phyloP scores from a whole-genome alignment of 1,139 yeast genomes.

The Candida buenavistaensis region DNA sequence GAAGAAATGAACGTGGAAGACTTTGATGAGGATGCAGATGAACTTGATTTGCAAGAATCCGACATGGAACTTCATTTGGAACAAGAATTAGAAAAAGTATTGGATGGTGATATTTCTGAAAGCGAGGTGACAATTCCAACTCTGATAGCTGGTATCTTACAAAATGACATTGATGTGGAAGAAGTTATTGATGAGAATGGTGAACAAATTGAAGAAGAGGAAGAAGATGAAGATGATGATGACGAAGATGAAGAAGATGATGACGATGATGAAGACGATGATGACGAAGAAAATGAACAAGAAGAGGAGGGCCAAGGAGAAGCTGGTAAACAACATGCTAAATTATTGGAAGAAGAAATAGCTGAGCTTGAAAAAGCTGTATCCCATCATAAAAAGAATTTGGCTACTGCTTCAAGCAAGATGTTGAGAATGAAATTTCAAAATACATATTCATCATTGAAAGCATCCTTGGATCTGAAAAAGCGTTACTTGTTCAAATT shows the following conservation, averaged over 20 bases:
- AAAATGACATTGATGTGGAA: slow-evolving; percentile 15
- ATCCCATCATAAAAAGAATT: slow-evolving; percentile 70
- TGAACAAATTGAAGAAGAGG: slow-evolving; percentile 12
- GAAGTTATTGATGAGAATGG: slow-evolving; percentile 23
- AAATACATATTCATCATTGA: slow-evolving; percentile 76
- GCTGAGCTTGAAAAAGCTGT: slow-evolving; percentile 80
- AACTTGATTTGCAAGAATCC: slow-evolving; percentile 9
- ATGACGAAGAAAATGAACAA: slow-evolving; percentile 27
- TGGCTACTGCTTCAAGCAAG: slow-evolving; percentile 79
- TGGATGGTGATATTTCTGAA: slow-evolving; percentile 19
- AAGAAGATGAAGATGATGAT: slow-evolving; percentile 19
- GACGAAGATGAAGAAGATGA: slow-evolving; percentile 28
- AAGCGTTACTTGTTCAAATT: slow-evolving; percentile 59
- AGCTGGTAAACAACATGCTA: slow-evolving; percentile 62
- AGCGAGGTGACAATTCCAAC: slow-evolving; percentile 11
- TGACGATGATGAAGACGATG: slow-evolving; percentile 32
- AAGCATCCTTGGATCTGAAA: slow-evolving; percentile 81
- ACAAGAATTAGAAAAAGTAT: slow-evolving; percentile 41
- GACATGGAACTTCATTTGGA: slow-evolving; percentile 18
- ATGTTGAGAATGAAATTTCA: slow-evolving; percentile 85
- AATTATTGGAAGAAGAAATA: slow-evolving; percentile 81
- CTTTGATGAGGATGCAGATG: slow-evolving; percentile 27
- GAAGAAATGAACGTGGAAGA: slow-evolving; percentile 10
- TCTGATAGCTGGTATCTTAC: slow-evolving; percentile 15
- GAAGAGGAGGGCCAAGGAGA: slow-evolving; percentile 28